phyloP scores from a whole-genome alignment of 306 rosid genomes.

The Lathyrus aphaca region DNA sequence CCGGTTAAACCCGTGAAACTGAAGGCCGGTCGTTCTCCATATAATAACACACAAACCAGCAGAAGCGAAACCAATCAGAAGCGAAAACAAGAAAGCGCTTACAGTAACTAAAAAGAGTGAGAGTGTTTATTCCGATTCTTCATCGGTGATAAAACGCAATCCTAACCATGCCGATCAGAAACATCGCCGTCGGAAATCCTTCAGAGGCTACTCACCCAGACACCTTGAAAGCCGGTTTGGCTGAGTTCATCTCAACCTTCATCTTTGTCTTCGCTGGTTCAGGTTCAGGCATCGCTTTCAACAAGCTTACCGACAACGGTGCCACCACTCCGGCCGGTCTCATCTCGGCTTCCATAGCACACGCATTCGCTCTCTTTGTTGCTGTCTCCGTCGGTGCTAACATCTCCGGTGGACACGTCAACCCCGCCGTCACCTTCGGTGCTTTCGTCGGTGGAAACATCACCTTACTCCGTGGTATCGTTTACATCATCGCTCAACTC shows the following conservation, averaged over 20 bases:
- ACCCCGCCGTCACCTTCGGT: constrained; percentile 95
- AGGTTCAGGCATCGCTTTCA: constrained; percentile 82
- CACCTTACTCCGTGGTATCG: constrained; percentile 69
- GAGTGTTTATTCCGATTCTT: not conserved
- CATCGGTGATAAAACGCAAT: not conserved
- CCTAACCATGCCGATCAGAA: constrained; percentile 68
- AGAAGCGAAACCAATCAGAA: constrained; percentile 20
- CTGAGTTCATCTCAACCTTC: constrained; percentile 86
- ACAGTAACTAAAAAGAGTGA: not conserved
- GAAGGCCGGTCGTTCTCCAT: constrained; percentile 33
- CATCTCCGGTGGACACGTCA: constrained; percentile 95
- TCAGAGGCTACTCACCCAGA: constrained; percentile 68
- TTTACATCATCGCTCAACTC: constrained; percentile 88
- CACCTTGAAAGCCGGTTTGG: constrained; percentile 66
- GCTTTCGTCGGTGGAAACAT: constrained; percentile 85
- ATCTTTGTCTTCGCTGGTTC: constrained; percentile 93
- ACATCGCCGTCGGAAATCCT: constrained; percentile 70
- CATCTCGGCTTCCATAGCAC: constrained; percentile 71
- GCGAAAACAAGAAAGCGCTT: constrained; percentile 21
- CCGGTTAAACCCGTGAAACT: constrained; percentile 51
- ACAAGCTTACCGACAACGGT: constrained; percentile 66
- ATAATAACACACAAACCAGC: constrained; percentile 38
- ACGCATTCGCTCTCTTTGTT: constrained; percentile 78
- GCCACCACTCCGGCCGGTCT: constrained; percentile 67
- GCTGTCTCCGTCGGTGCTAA: constrained; percentile 75